Evolutionary conservation across 2,329 filamentous ascomycete species (phyloP).

Genomic region (Xylaria digitata): DNA sequence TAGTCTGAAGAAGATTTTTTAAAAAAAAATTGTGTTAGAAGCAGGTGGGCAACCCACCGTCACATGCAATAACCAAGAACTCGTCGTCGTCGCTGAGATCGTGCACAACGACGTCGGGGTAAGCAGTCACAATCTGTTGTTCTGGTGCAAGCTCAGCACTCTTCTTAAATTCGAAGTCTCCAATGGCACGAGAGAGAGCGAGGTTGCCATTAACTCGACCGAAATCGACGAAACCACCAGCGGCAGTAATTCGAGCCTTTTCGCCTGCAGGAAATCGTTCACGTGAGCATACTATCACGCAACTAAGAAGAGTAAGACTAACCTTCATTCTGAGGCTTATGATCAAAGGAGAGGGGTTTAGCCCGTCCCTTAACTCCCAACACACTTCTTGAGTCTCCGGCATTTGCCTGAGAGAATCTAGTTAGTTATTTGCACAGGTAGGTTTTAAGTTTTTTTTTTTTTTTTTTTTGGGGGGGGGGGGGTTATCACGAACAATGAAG

Average conservation of each 20-base stretch:
- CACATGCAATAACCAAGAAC: slow-evolving; percentile 92
- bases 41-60: slow-evolving; percentile 70
- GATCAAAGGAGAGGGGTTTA: slow-evolving; percentile 98
- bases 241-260: slow-evolving; percentile 94
- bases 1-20: no score
- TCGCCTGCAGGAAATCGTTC: slow-evolving; percentile 70
- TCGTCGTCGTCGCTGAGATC: slow-evolving; percentile 94
- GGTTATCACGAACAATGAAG: slow-evolving; percentile 79
- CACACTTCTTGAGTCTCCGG: slow-evolving; percentile 94
- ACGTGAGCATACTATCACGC: slow-evolving; percentile 20
- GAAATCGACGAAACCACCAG: slow-evolving; percentile 98
- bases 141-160: slow-evolving; percentile 96
- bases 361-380: slow-evolving; percentile 96
- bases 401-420: slow-evolving; percentile 79
- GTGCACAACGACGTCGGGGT: slow-evolving; percentile 91
- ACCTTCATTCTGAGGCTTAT: slow-evolving; percentile 99
- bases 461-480: no score
- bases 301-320: slow-evolving; percentile 41
- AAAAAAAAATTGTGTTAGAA: background rate
- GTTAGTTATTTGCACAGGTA: slow-evolving; percentile 39
- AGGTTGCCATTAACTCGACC: slow-evolving; percentile 98
- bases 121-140: slow-evolving; percentile 97
- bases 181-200: slow-evolving; percentile 94
- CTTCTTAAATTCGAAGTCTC: slow-evolving; percentile 99
- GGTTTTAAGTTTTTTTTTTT: slow-evolving; percentile 9